These are phyloP conservation scores for Lepiota brunneoincarnata DNA, from an alignment of 768 basidiomycete genomes.

Conservation along the genomic window DNA sequence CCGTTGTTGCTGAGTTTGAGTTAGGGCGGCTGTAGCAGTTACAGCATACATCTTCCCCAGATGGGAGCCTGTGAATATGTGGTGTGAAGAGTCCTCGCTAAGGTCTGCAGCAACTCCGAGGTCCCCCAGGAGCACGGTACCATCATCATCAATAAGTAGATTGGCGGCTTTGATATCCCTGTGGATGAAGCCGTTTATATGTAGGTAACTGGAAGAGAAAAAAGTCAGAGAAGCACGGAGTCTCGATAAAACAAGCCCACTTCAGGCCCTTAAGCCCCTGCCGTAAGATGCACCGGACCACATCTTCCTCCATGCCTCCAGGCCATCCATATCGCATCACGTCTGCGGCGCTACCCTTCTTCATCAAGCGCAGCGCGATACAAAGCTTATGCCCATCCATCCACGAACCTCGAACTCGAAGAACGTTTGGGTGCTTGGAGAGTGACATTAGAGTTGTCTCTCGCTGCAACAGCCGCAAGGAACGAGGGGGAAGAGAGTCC, in stretches of 20 bases:
- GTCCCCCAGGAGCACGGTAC: conserved; percentile 88
- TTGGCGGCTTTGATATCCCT: conserved; percentile 95
- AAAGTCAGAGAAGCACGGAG: conserved; percentile 2
- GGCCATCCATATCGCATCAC: conserved; percentile 83
- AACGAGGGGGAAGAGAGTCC: conserved; percentile 68
- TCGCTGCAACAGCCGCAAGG: conserved; percentile 71
- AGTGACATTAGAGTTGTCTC: conserved; percentile 93
- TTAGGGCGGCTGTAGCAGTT: conserved; percentile 28
- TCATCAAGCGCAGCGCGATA: conserved; percentile 89
- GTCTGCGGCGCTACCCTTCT: conserved; percentile 81
- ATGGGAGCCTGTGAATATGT: conserved; percentile 22
- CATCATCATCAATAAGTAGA: conserved; percentile 86
- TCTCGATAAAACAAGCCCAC: conserved; percentile 36
- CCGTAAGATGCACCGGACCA: conserved; percentile 77
- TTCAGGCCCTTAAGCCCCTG: conserved; percentile 89
- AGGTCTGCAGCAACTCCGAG: conserved; percentile 90
- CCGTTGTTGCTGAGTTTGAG: conserved; percentile 23
- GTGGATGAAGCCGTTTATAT: conserved; percentile 88
- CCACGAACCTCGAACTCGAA: conserved; percentile 91
- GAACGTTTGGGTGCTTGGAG: conserved; percentile 89
- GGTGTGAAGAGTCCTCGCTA: conserved; percentile 55
- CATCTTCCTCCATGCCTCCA: conserved; percentile 90
- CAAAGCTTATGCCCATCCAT: conserved; percentile 77
- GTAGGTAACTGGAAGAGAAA: conserved; percentile 61
- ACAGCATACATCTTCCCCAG: conserved; percentile 24